Evolutionary conservation across 768 basidiomycete genomes (phyloP).

Genomic region (Agrocybe chaxingu): DNA sequence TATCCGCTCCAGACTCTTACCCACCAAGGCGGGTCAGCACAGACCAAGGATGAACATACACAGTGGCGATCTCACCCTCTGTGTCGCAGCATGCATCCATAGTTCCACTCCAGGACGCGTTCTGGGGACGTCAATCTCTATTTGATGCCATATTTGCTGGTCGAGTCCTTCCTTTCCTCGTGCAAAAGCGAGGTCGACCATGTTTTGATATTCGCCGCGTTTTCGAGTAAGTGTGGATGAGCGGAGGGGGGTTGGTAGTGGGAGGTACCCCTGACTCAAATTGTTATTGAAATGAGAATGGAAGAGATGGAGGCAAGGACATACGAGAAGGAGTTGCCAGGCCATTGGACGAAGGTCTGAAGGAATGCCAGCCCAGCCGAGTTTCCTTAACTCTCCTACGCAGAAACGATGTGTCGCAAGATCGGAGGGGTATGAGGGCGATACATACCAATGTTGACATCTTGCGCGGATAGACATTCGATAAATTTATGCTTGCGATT

Average conservation of each 20-base stretch:
- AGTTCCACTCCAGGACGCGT: constrained; percentile 88
- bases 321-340: constrained; percentile 91
- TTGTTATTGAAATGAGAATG: constrained; percentile 5
- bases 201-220: constrained; percentile 85
- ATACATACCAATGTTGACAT: constrained; percentile 77
- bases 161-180: constrained; percentile 84
- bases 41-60: background rate
- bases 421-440: background rate
- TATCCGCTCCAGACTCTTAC: constrained; percentile 87
- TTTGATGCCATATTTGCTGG: constrained; percentile 99
- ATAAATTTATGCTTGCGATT: constrained; percentile 81
- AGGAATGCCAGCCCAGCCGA: constrained; percentile 95
- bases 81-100: constrained; percentile 90
- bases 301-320: constrained; percentile 24
- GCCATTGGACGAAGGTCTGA: constrained; percentile 82
- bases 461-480: constrained; percentile 70
- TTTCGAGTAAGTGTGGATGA: constrained; percentile 79
- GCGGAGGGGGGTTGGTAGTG: constrained; percentile 76
- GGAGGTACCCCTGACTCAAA: constrained; percentile 78
- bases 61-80: constrained; percentile 57
- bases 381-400: constrained; percentile 78
- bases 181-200: constrained; percentile 88
- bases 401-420: constrained; percentile 6
- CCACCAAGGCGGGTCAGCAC: constrained; percentile 14
- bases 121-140: constrained; percentile 96